Percentiles rank a stretch among this genome's conserved stretches.
phyloP scores from a whole-genome alignment of 805 yeast genomes.

The Saccharomyces jurei region DNA sequence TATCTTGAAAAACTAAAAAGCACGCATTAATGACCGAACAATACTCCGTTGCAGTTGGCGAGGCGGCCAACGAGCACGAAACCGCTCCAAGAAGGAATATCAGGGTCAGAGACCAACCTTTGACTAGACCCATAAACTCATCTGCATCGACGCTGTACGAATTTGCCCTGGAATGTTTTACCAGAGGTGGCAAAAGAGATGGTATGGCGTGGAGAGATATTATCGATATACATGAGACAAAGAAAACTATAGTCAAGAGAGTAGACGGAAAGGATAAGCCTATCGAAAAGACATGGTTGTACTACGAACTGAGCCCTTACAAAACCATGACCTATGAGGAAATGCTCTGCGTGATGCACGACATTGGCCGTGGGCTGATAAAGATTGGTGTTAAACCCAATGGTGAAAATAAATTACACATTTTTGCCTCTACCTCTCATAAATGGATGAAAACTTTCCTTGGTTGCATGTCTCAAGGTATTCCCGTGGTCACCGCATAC shows the following conservation, averaged over 20 bases:
- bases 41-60: constrained; percentile 55
- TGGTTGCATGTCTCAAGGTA: constrained; percentile 67
- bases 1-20: not conserved
- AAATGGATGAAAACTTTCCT: constrained; percentile 86
- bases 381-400: constrained; percentile 62
- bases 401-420: constrained; percentile 57
- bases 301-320: constrained; percentile 70
- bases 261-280: constrained; percentile 67
- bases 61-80: constrained; percentile 58
- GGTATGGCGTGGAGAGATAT: constrained; percentile 77
- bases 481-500: constrained; percentile 94
- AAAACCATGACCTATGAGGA: constrained; percentile 55
- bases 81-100: constrained; percentile 75
- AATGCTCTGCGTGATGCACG: constrained; percentile 40
- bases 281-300: constrained; percentile 82
- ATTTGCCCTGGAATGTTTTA: constrained; percentile 53
- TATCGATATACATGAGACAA: constrained; percentile 66
- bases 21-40: constrained; percentile 4
- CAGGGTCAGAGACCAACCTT: constrained; percentile 32
- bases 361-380: constrained; percentile 67
- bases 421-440: constrained; percentile 83
- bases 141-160: constrained; percentile 67
- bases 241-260: constrained; percentile 61
- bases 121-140: constrained; percentile 55
- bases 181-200: constrained; percentile 42